Evolutionary conservation across 148 eudicot species (phyloP).

Genomic region (Rhododendron griersonianum): DNA sequence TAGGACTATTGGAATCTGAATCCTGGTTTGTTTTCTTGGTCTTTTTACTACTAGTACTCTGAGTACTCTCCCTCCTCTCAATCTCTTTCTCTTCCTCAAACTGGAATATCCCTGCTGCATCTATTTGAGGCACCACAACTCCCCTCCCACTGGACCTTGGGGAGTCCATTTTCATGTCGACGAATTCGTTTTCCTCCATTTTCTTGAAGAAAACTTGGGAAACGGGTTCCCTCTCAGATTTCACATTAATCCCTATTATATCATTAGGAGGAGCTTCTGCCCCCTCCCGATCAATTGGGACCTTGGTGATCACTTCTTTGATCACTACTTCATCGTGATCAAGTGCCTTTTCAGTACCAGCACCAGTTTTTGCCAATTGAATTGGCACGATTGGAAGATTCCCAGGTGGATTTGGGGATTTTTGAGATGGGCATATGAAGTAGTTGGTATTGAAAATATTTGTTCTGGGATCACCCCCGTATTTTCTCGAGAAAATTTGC

Average conservation of each 20-base stretch:
- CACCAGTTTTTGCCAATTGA: conserved; percentile 15
- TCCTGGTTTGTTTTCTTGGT: conserved; percentile 3
- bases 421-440: conserved; percentile 24
- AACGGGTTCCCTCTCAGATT: conserved; percentile 2
- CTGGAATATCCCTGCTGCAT: conserved; percentile 35
- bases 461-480: conserved; percentile 9
- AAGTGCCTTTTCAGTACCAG: neutral
- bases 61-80: neutral
- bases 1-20: neutral
- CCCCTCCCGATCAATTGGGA: neutral
- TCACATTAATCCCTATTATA: neutral
- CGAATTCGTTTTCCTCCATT: conserved; percentile 71
- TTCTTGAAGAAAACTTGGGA: conserved; percentile 83
- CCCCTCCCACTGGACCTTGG: conserved; percentile 61
- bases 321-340: conserved; percentile 20
- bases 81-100: conserved; percentile 30
- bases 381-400: conserved; percentile 35
- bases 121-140: conserved; percentile 38
- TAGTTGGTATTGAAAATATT: conserved; percentile 47
- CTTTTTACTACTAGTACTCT: neutral
- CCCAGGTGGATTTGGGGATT: conserved; percentile 11
- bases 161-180: conserved; percentile 88
- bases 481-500: conserved; percentile 22
- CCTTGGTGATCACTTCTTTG: neutral
- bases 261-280: conserved; percentile 3